These are phyloP conservation scores for Mycena albidolilacea DNA, from an alignment of 768 basidiomycete species.

Conservation along the genomic window DNA sequence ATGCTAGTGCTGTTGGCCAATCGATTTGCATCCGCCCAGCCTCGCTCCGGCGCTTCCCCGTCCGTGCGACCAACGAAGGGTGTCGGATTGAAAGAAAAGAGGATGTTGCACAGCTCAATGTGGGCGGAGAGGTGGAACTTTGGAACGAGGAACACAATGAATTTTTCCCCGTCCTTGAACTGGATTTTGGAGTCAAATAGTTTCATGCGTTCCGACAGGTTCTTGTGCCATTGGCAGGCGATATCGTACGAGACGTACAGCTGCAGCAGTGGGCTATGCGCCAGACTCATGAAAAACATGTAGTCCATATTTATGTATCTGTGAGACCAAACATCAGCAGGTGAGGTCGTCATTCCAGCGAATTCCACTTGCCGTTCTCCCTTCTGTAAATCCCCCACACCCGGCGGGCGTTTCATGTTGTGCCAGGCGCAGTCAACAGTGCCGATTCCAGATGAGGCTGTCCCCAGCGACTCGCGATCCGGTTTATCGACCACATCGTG, in stretches of 20 bases:
- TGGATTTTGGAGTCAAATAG: slow-evolving; percentile 35
- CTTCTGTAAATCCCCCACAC: slow-evolving; percentile 39
- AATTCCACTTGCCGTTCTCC: slow-evolving; percentile 35
- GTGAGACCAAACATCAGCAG: slow-evolving; percentile 25
- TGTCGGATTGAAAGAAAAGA: slow-evolving; percentile 43
- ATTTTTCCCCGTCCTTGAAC: background rate
- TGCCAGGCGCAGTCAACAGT: slow-evolving; percentile 38
- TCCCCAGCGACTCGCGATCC: slow-evolving; percentile 28
- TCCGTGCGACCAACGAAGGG: slow-evolving; percentile 45
- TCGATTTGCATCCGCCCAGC: slow-evolving; percentile 48
- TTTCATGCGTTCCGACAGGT: slow-evolving; percentile 42
- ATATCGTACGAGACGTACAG: slow-evolving; percentile 49
- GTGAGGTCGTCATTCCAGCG: background rate
- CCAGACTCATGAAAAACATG: slow-evolving; percentile 42
- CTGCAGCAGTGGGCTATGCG: slow-evolving; percentile 5
- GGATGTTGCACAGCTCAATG: slow-evolving; percentile 41
- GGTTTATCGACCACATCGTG: background rate
- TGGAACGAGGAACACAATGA: slow-evolving; percentile 37
- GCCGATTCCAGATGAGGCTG: slow-evolving; percentile 40
- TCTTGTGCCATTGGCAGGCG: slow-evolving; percentile 32
- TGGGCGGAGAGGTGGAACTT: slow-evolving; percentile 53
- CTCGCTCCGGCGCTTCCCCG: slow-evolving; percentile 52
- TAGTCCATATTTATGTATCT: slow-evolving; percentile 40
- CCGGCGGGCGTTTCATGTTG: slow-evolving; percentile 30
- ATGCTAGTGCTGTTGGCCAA: slow-evolving; percentile 52